A percentile compares a stretch with the other conserved stretches of the same genome.
phyloP scores from a whole-genome alignment of 2,329 filamentous ascomycete species.

The Cytospora chrysosperma region DNA sequence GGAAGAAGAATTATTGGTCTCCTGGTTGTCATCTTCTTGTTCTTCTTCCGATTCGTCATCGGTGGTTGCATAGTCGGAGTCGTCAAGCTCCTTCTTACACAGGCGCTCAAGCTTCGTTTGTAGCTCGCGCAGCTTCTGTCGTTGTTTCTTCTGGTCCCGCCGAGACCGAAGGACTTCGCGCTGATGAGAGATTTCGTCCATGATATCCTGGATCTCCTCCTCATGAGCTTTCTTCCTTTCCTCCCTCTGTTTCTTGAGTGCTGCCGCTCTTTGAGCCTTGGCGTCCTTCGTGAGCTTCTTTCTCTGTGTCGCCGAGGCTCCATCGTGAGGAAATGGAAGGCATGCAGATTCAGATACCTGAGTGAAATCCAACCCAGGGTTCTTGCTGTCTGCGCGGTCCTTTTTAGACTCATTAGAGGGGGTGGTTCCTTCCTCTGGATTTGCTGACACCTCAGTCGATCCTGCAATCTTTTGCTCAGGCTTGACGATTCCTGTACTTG shows the following conservation, averaged over 20 bases:
- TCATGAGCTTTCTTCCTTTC: constrained; percentile 5
- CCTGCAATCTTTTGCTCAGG: background rate
- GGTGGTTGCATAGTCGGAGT: constrained; percentile 7
- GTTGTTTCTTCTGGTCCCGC: constrained; percentile 12
- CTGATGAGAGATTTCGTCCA: constrained; percentile 6
- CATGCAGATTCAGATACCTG: constrained; percentile 7
- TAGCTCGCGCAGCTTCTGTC: constrained; percentile 5
- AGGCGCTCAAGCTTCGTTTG: constrained; percentile 9
- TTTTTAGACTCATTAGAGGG: background rate
- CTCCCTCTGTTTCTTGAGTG: constrained; percentile 2
- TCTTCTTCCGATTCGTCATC: constrained; percentile 2
- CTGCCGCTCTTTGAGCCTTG: constrained; percentile 2
- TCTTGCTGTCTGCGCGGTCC: background rate
- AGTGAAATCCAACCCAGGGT: background rate
- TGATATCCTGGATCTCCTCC: background rate
- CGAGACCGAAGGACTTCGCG: constrained; percentile 10
- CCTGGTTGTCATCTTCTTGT: background rate
- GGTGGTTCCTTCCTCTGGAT: background rate
- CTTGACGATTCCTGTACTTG: background rate
- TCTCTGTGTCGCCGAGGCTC: background rate
- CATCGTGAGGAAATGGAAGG: background rate
- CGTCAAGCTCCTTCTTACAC: constrained; percentile 7
- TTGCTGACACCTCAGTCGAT: background rate
- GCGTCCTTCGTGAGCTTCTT: constrained; percentile 13
- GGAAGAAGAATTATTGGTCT: background rate